Conservation (phyloP, 306 rosid species). For the Alnus rubra region DNA sequence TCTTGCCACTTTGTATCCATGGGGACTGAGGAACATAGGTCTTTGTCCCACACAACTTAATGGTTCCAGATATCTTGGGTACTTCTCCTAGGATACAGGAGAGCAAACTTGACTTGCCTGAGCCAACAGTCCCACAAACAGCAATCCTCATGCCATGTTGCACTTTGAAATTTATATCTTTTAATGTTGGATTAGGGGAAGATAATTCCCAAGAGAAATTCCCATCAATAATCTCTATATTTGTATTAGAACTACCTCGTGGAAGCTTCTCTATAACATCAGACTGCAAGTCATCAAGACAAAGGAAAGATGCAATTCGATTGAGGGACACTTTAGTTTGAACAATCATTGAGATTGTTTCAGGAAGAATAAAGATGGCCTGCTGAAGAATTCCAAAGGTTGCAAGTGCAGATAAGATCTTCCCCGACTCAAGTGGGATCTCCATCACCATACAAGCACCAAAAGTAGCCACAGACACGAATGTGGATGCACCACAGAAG, state of each 20-base stretch:
- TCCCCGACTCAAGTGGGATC: conserved; percentile 24
- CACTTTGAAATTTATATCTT: not conserved
- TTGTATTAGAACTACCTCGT: not conserved
- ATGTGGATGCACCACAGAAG: conserved; percentile 14
- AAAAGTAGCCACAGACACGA: conserved; percentile 23
- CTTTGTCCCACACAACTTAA: conserved; percentile 2
- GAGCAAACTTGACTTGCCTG: conserved; percentile 25
- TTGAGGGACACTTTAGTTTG: conserved; percentile 18
- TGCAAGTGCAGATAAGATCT: conserved; percentile 19
- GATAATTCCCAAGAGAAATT: conserved; percentile 5
- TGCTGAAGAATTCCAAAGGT: conserved; percentile 16
- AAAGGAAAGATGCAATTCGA: conserved; percentile 5
- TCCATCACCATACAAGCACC: conserved; percentile 12
- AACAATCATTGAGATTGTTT: conserved; percentile 4
- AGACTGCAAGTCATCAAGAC: conserved; percentile 2
- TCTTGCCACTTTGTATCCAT: conserved; percentile 1
- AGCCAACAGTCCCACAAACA: conserved; percentile 13
- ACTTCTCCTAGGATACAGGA: conserved; percentile 5
- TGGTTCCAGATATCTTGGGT: not conserved
- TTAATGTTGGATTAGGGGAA: not conserved
- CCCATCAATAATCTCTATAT: not conserved
- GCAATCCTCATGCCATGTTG: not conserved
- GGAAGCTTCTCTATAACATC: not conserved
- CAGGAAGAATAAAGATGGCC: not conserved
- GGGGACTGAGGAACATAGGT: not conserved